These are phyloP conservation scores for Gossypium armourianum DNA, from an alignment of 441 rosid genomes.

Conservation along the genomic window DNA sequence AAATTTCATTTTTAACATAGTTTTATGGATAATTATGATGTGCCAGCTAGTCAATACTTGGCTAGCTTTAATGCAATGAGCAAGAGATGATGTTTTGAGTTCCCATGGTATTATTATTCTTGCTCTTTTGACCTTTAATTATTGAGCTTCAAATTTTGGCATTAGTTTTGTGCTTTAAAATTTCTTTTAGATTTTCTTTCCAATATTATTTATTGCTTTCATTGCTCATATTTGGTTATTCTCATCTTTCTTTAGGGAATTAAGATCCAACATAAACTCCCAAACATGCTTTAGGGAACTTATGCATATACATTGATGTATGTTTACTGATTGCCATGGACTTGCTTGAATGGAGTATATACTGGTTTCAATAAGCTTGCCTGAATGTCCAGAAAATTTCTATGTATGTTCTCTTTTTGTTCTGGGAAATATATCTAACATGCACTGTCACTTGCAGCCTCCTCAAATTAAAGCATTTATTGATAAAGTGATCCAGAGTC, in stretches of 20 bases:
- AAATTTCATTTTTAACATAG: background rate
- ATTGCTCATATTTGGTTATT: background rate
- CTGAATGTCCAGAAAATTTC: background rate
- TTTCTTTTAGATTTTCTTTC: background rate
- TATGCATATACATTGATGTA: background rate
- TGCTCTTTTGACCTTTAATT: background rate
- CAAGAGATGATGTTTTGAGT: background rate
- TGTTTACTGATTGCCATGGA: background rate
- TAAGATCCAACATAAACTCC: background rate
- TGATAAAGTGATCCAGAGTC: slow-evolving; percentile 93
- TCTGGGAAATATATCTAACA: slow-evolving; percentile 8
- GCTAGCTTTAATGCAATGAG: background rate
- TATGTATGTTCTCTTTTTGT: background rate
- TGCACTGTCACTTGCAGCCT: slow-evolving; percentile 48
- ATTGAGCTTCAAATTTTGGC: background rate
- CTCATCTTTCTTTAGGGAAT: background rate
- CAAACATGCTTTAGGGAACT: background rate
- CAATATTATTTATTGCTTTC: background rate
- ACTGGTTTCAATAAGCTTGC: background rate
- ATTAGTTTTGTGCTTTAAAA: background rate
- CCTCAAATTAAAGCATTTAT: slow-evolving; percentile 72
- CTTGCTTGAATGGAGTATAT: background rate
- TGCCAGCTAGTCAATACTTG: background rate
- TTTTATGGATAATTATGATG: background rate
- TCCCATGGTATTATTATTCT: slow-evolving; percentile 4